Base-by-base conservation (phyloP, 352 stramenopile species). In the Salisapilia sapeloensis region DNA sequence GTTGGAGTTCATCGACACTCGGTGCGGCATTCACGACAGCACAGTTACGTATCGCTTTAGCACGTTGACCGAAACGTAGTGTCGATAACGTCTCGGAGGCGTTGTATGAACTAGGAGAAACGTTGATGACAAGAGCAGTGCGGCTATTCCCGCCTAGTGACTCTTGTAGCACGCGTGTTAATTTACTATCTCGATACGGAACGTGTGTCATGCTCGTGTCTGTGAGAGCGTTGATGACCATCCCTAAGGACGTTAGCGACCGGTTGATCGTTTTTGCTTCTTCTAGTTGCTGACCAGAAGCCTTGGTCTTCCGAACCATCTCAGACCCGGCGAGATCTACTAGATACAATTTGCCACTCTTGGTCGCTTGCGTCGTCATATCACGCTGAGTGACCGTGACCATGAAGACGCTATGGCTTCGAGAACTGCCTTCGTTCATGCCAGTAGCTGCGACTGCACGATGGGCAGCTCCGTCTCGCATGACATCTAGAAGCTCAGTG, bases 241-340 rank as follows among this genome's bases (percentile, higher is more conserved):
- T 93, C 10, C 90, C 90, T 8, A 97, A 52, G 6, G 90, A 82
- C 4, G 67, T 92, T 1, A 97, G 64, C 17, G 80, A 96, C 41
- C 94, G 94, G 61, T 97, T 97, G 46, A 97, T 97, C 23, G 77
- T 97, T 57, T 96, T 96, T 16, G 90, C 89, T 40, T 97, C 90
- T 46, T 96, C 86, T 10, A 97, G 63, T 33, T 90, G 74, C 14
- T 86, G 74, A 4, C 89, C 89, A 6, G 74, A 83, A 13, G 83
- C 77, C 0, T 64, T 60, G 2, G 86, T 96, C 63, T 96, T 96
- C 19, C 86, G 72, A 9, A 96, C 81, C 78, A 94, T 95, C 46
- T 96, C 89, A 6, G 76, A 94, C 4, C 89, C 89, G 2, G 90
- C 90, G 35, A 97, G 56, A 58, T 97, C 90, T 11, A 97, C 90